These are phyloP conservation scores for Pichia eremophila DNA, from an alignment of 805 yeast genomes.

Conservation along the genomic window DNA sequence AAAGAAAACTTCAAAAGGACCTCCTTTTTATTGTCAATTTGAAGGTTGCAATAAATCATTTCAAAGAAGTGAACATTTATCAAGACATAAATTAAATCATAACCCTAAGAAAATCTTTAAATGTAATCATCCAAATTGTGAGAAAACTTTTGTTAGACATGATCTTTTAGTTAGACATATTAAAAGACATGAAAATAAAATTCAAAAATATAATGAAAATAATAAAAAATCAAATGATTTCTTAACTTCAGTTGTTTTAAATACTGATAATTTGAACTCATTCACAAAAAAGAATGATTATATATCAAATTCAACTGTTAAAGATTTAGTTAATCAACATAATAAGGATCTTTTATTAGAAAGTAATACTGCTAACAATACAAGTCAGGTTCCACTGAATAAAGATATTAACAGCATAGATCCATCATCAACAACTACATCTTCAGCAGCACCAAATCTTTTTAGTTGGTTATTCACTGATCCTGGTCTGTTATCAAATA, in stretches of 20 bases:
- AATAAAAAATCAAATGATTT: constrained; percentile 2
- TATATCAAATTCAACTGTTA: constrained; percentile 12
- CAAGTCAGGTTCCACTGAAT: too few relatives aligned
- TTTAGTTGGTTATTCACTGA: constrained; percentile 25
- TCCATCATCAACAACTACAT: too few relatives aligned
- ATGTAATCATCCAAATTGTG: constrained; percentile 40
- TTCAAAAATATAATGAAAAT: constrained; percentile 4
- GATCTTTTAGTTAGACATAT: constrained; percentile 43
- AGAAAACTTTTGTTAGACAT: constrained; percentile 52
- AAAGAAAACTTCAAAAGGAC: constrained; percentile 16
- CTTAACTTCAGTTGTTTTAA: constrained; percentile 8
- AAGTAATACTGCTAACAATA: too few relatives aligned
- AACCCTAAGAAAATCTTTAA: constrained; percentile 43
- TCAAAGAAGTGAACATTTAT: constrained; percentile 52
- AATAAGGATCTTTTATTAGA: too few relatives aligned
- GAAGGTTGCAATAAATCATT: constrained; percentile 48
- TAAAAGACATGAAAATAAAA: constrained; percentile 30
- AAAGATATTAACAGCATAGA: too few relatives aligned
- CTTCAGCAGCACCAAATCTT: constrained; percentile 6
- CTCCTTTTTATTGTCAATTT: constrained; percentile 31
- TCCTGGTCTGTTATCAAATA: neutral
- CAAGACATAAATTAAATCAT: constrained; percentile 58
- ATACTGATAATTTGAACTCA: neutral
- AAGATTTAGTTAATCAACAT: constrained; percentile 17
- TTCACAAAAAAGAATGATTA: neutral